Conservation (phyloP, 2,329 filamentous ascomycete species). For the Neofusicoccum umdonicola region DNA sequence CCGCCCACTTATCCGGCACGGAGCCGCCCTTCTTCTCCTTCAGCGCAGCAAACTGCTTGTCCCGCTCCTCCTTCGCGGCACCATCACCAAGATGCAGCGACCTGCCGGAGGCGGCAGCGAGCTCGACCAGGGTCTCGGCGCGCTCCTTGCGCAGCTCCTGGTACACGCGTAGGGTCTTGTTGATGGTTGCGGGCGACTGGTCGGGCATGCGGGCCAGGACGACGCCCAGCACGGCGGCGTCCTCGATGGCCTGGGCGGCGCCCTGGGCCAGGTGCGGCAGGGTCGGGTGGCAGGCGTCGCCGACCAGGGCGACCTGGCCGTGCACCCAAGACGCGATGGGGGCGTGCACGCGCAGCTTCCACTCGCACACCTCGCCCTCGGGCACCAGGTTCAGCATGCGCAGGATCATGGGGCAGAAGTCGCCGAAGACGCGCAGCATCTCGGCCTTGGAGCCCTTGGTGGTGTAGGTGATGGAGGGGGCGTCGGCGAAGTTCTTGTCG, state of each 20-base stretch:
- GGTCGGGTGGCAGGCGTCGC: constrained; percentile 63
- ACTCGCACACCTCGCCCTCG: constrained; percentile 65
- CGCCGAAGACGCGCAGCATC: constrained; percentile 59
- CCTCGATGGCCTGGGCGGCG: constrained; percentile 64
- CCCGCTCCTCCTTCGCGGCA: constrained; percentile 58
- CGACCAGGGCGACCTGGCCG: constrained; percentile 53
- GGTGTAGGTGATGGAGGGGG: constrained; percentile 59
- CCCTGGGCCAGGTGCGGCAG: constrained; percentile 64
- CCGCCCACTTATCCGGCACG: constrained; percentile 53
- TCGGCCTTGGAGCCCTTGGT: constrained; percentile 59
- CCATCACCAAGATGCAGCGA: constrained; percentile 58
- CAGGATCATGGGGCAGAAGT: constrained; percentile 61
- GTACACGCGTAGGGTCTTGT: constrained; percentile 55
- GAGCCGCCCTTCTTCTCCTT: constrained; percentile 36
- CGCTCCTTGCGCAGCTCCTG: constrained; percentile 56
- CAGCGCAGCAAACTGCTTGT: constrained; percentile 53
- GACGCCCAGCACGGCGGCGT: constrained; percentile 56
- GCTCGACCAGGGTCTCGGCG: constrained; percentile 56
- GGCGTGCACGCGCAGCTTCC: constrained; percentile 62
- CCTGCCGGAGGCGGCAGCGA: constrained; percentile 55
- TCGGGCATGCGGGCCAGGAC: constrained; percentile 51
- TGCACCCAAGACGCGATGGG: constrained; percentile 62
- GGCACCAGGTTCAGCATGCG: constrained; percentile 61
- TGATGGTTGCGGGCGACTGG: constrained; percentile 44
- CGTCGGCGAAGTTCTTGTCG: constrained; percentile 58